Conservation (phyloP, 2,329 filamentous ascomycete species). For the Basipetospora chlamydospora region DNA sequence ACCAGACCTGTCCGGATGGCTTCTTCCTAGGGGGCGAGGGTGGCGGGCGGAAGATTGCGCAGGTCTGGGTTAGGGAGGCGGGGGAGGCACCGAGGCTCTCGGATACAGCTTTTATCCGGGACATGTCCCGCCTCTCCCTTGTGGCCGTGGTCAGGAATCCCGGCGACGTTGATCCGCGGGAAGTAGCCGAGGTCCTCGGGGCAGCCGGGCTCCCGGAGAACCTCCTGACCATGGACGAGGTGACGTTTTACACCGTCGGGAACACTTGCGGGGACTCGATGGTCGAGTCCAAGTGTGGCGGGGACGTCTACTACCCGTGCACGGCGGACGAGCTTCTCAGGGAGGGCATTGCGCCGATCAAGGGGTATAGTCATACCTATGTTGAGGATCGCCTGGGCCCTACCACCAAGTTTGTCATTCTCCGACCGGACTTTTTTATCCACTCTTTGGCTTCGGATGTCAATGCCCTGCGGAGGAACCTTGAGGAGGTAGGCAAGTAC, state of each 20-base stretch:
- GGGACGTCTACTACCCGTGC: not conserved
- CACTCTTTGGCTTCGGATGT: constrained; percentile 1
- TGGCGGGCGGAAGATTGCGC: constrained; percentile 1
- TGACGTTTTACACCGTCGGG: not conserved
- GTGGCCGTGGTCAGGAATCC: not conserved
- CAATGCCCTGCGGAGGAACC: not conserved
- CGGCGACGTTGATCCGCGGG: not conserved
- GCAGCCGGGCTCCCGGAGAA: not conserved
- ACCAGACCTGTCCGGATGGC: constrained; percentile 1
- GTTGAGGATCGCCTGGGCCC: not conserved
- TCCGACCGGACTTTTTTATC: constrained; percentile 2
- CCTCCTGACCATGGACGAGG: constrained; percentile 2
- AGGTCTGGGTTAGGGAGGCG: not conserved
- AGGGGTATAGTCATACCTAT: not conserved
- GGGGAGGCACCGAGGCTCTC: not conserved
- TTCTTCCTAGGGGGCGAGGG: not conserved
- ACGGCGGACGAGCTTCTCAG: constrained; percentile 32
- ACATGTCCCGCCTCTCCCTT: not conserved
- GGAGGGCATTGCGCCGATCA: constrained; percentile 36
- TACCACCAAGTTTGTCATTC: constrained; percentile 1
- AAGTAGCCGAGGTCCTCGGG: not conserved
- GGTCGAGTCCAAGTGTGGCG: not conserved
- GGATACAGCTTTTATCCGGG: constrained; percentile 1
- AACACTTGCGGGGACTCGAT: not conserved
- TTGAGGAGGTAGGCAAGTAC: not conserved